Percentiles rank a stretch among this genome's conserved stretches.
phyloP scores from a whole-genome alignment of 768 basidiomycete genomes.

The Tylopilus felleus region DNA sequence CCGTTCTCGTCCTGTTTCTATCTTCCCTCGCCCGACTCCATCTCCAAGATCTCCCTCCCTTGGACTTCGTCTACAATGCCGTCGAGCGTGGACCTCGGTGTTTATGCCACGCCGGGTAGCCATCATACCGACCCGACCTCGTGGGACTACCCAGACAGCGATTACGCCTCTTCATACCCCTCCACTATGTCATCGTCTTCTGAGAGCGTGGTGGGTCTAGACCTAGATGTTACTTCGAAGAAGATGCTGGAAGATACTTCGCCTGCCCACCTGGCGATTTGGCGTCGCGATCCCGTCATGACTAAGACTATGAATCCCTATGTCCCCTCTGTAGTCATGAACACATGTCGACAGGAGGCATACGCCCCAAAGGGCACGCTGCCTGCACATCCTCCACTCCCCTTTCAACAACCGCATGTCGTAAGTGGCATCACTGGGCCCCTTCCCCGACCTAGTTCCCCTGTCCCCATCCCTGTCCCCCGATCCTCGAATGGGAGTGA shows the following conservation, averaged over 20 bases:
- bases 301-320: slow-evolving; percentile 25
- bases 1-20: slow-evolving; percentile 58
- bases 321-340: slow-evolving; percentile 26
- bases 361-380: slow-evolving; percentile 6
- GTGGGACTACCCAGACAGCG: slow-evolving; percentile 47
- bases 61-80: slow-evolving; percentile 34
- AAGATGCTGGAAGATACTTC: slow-evolving; percentile 31
- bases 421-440: slow-evolving; percentile 10
- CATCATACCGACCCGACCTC: slow-evolving; percentile 48
- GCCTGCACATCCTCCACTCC: slow-evolving; percentile 11
- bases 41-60: slow-evolving; percentile 35
- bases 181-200: slow-evolving; percentile 40
- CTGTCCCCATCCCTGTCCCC: slow-evolving; percentile 30
- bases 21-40: slow-evolving; percentile 43
- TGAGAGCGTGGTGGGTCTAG: slow-evolving; percentile 32
- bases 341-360: slow-evolving; percentile 26
- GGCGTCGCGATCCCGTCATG: slow-evolving; percentile 30
- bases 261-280: slow-evolving; percentile 29
- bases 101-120: slow-evolving; percentile 41
- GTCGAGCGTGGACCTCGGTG: slow-evolving; percentile 38
- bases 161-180: slow-evolving; percentile 48
- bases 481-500: slow-evolving; percentile 31
- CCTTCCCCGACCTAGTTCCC: slow-evolving; percentile 25
- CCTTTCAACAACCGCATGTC: slow-evolving; percentile 11
- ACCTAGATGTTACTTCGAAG: slow-evolving; percentile 31